Evolutionary conservation across 1,139 yeast genomes (phyloP).

Genomic region (Hansenula anomala): DNA sequence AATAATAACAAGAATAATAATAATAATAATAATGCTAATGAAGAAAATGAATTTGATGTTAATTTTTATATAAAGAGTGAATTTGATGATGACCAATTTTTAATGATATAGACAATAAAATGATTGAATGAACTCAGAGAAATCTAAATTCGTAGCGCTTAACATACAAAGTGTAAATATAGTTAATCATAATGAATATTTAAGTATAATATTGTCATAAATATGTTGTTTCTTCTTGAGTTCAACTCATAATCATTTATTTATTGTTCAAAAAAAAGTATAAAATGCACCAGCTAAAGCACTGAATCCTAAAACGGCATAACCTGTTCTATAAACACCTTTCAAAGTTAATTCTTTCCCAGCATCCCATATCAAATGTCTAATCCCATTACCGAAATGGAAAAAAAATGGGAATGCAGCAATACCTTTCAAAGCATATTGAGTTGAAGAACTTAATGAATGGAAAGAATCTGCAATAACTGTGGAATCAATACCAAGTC

Average conservation of each 20-base stretch:
- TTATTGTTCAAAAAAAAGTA: slow-evolving; percentile 33
- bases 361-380: slow-evolving; percentile 92
- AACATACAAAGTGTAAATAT: too few species aligned
- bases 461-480: slow-evolving; percentile 44
- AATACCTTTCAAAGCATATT: slow-evolving; percentile 60
- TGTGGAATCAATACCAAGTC: slow-evolving; percentile 54
- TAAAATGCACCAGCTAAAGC: slow-evolving; percentile 55
- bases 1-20: slow-evolving; percentile 3
- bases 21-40: slow-evolving; percentile 6
- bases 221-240: too few species aligned
- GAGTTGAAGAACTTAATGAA: slow-evolving; percentile 59
- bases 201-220: too few species aligned
- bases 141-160: too few species aligned
- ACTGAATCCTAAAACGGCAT: slow-evolving; percentile 70
- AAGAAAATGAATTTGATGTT: slow-evolving; percentile 13
- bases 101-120: slow-evolving; percentile 6
- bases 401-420: slow-evolving; percentile 81
- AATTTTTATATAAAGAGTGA: slow-evolving; percentile 8
- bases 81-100: slow-evolving; percentile 10
- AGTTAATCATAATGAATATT: too few species aligned
- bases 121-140: too few species aligned
- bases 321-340: slow-evolving; percentile 93
- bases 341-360: slow-evolving; percentile 73
- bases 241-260: too few species aligned
- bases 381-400: slow-evolving; percentile 81